Base-by-base conservation (phyloP, 208 protist species). In the Lotmaria passim region DNA sequence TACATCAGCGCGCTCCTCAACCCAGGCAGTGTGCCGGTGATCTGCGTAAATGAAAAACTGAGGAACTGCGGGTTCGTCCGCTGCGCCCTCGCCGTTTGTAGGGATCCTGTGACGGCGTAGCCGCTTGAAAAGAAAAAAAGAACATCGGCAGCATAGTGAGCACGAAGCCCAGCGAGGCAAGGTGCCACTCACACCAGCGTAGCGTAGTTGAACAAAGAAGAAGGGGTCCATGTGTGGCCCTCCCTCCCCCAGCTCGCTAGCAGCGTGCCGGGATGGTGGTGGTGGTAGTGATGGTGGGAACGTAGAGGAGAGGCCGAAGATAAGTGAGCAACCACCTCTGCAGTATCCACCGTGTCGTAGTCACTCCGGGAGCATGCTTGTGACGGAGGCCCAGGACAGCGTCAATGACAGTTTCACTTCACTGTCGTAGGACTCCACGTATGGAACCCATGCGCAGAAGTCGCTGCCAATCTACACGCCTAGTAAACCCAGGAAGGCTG, bases 361-460 rank as follows among this genome's bases (percentile, higher is more conserved):
- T 66, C 11, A n/a, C 36, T 74, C 47, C 34, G 68, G 68, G 48
- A 74, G 56, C 34, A 19, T 62, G 28, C 50, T 58, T 26, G 48
- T 53, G 10, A 59, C 12, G 14, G 38, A 14, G 3, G 24, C 51
- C 36, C 60, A 51, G 10, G 34, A 23, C 48, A 74, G 58, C 23
- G 47, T 31, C 47, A 67, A 14, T 5, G 48, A n/a, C 47, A 67
- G 31, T 5, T 41, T 12, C 44, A 50, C 61, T 12, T 67, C 51
- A 7, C 23, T 56, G 26, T 48, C 39, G 57, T 50, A 50, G 44
- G 15, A 50, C n/a, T 50, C 44, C 52, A 66, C 26, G 28, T 26
- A 15, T n/a, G 26, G 31, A 51, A 17, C 17, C 63, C 72, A 78
- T 24, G 24, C 47, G 31, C 62, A 78, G 57, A 64, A 78, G 53